phyloP scores from a whole-genome alignment of 257 asterid genomes.

The Datura wrightii region DNA sequence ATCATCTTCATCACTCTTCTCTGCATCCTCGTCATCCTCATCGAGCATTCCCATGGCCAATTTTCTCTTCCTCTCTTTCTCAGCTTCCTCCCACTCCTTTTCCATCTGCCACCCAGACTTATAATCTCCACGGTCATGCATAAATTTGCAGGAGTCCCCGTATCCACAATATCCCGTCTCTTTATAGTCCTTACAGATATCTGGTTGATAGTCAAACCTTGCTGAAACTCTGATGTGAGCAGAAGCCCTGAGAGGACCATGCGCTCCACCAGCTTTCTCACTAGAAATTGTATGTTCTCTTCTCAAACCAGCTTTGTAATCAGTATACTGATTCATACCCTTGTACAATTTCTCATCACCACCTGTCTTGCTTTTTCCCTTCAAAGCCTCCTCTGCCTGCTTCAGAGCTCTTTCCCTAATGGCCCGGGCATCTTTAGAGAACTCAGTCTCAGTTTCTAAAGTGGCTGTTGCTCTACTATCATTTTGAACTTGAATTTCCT shows the following conservation, averaged over 20 bases:
- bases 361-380: conserved; percentile 3
- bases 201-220: conserved; percentile 97
- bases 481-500: conserved; percentile 24
- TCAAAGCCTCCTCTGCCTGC: conserved; percentile 16
- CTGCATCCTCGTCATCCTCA: conserved; percentile 58
- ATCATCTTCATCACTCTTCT: conserved; percentile 71
- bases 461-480: conserved; percentile 13
- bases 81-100: conserved; percentile 89
- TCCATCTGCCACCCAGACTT: conserved; percentile 97
- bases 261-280: conserved; percentile 95
- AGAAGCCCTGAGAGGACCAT: conserved; percentile 93
- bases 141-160: conserved; percentile 93
- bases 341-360: conserved; percentile 19
- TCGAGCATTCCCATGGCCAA: conserved; percentile 63
- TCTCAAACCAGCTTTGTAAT: conserved; percentile 91
- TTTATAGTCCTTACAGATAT: conserved; percentile 91
- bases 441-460: conserved; percentile 2
- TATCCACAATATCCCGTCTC: conserved; percentile 98
- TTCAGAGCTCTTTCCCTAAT: conserved; percentile 21
- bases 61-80: conserved; percentile 69
- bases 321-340: conserved; percentile 80
- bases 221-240: conserved; percentile 94
- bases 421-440: not conserved
- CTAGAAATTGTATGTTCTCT: conserved; percentile 86
- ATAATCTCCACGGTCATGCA: conserved; percentile 98